Percentiles rank a stretch among this genome's conserved stretches.
Evolutionary conservation across 768 basidiomycete species (phyloP).

Genomic region (Macrolepiota dolichaula): DNA sequence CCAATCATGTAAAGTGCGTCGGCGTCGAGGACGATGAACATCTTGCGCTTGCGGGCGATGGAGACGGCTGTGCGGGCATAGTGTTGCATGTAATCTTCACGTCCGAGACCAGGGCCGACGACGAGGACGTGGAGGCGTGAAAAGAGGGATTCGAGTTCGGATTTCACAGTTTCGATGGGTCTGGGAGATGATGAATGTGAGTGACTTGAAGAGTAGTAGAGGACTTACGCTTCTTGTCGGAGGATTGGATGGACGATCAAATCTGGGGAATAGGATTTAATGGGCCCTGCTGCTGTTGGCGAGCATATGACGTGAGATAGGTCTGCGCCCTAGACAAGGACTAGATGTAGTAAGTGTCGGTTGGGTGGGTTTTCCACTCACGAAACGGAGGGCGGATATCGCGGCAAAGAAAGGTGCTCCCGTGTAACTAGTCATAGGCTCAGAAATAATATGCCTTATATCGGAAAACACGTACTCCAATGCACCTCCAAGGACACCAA

Average conservation of each 20-base stretch:
- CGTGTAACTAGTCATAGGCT: slow-evolving; percentile 63
- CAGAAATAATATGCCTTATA: neutral
- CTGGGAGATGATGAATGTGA: slow-evolving; percentile 27
- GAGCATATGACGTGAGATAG: slow-evolving; percentile 97
- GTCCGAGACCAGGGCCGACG: slow-evolving; percentile 91
- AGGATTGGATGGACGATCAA: slow-evolving; percentile 96
- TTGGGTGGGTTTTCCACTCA: slow-evolving; percentile 27
- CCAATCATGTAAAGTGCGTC: slow-evolving; percentile 87
- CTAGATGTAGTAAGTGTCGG: neutral
- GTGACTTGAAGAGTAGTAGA: neutral
- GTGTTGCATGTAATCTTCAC: slow-evolving; percentile 85
- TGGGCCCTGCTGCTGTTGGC: slow-evolving; percentile 85
- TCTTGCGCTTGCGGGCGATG: slow-evolving; percentile 67
- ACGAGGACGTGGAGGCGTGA: slow-evolving; percentile 89
- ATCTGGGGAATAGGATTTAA: slow-evolving; percentile 97
- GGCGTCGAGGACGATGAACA: slow-evolving; percentile 93
- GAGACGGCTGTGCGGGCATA: slow-evolving; percentile 75
- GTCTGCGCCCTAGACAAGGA: slow-evolving; percentile 71
- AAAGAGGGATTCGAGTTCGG: slow-evolving; percentile 64
- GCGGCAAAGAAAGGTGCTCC: slow-evolving; percentile 97
- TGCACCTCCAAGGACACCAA: slow-evolving; percentile 93
- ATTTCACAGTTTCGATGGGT: slow-evolving; percentile 41
- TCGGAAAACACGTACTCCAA: slow-evolving; percentile 62
- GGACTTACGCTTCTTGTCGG: slow-evolving; percentile 55
- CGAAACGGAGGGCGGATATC: slow-evolving; percentile 85